A percentile compares a stretch with the other conserved stretches of the same genome.
Evolutionary conservation across 2,329 filamentous ascomycete genomes (phyloP).

Genomic region (Nakataea oryzae): DNA sequence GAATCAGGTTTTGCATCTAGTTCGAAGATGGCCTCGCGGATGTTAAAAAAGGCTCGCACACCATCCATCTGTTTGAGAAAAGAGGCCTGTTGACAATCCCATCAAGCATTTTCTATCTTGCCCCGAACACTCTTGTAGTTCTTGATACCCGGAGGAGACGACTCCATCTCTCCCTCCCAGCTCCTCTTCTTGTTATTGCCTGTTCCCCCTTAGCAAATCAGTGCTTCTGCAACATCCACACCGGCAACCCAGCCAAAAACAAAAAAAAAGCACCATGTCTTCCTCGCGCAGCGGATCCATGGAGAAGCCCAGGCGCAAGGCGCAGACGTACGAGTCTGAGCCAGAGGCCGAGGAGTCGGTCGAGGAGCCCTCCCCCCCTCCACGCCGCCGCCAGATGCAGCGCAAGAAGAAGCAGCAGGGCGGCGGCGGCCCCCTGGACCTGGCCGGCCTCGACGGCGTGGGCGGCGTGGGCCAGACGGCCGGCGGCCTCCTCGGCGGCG

Average conservation of each 20-base stretch:
- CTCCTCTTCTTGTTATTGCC: not conserved
- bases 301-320: slow-evolving; percentile 19
- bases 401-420: slow-evolving; percentile 19
- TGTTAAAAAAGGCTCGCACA: not conserved
- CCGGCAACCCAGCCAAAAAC: not conserved
- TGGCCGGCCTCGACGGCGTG: slow-evolving; percentile 25
- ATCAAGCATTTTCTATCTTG: not conserved
- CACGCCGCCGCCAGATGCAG: slow-evolving; percentile 16
- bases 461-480: slow-evolving; percentile 23
- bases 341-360: slow-evolving; percentile 20
- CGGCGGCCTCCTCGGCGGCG: slow-evolving; percentile 24
- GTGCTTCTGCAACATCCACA: not conserved
- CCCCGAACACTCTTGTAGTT: not conserved
- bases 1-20: slow-evolving; percentile 6
- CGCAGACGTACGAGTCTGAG: slow-evolving; percentile 23
- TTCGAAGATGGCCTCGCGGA: not conserved
- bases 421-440: slow-evolving; percentile 2
- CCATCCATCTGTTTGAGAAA: not conserved
- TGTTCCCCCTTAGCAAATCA: not conserved
- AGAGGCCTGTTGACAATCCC: not conserved
- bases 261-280: slow-evolving; percentile 12
- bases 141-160: not conserved
- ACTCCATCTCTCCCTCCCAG: not conserved
- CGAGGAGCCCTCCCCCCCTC: slow-evolving; percentile 16
- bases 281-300: slow-evolving; percentile 18